Conservation (phyloP, 192 early-diverging fungal genomes). For the Coemansia asiatica region DNA sequence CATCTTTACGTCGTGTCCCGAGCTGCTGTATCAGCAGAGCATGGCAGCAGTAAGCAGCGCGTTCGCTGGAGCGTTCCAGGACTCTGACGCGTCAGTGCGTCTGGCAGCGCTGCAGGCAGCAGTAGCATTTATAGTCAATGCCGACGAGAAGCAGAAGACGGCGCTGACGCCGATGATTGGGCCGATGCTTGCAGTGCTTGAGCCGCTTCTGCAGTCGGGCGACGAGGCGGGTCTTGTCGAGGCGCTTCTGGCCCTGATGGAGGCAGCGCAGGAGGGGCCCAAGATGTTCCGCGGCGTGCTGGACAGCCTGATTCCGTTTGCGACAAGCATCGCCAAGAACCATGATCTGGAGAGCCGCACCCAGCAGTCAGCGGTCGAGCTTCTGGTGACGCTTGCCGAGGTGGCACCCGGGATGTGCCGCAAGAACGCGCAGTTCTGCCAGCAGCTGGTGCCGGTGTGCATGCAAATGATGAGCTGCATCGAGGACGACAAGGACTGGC, state of each 20-base stretch:
- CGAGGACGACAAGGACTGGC: conserved; percentile 87
- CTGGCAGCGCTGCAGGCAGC: conserved; percentile 75
- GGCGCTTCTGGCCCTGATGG: conserved; percentile 75
- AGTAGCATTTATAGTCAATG: conserved; percentile 73
- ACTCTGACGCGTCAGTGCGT: conserved; percentile 67
- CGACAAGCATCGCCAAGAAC: conserved; percentile 76
- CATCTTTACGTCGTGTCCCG: conserved; percentile 82
- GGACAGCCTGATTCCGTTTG: conserved; percentile 71
- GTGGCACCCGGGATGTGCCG: conserved; percentile 84
- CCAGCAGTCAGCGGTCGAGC: conserved; percentile 87
- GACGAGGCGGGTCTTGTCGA: conserved; percentile 74
- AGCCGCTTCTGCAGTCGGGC: conserved; percentile 65
- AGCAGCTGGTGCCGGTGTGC: conserved; percentile 79
- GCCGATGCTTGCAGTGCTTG: conserved; percentile 79
- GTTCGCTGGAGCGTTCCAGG: conserved; percentile 72
- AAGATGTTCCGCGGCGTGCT: conserved; percentile 83
- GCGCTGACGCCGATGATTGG: conserved; percentile 63
- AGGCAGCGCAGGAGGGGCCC: conserved; percentile 81
- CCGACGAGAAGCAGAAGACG: conserved; percentile 56
- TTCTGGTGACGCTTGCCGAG: conserved; percentile 90
- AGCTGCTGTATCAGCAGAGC: conserved; percentile 72
- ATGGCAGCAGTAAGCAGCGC: conserved; percentile 68
- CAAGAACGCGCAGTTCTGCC: conserved; percentile 81
- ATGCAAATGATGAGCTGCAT: conserved; percentile 95
- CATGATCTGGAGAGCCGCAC: conserved; percentile 77